Base-by-base conservation (phyloP, 768 basidiomycete species). In the Termitomyces sp. region DNA sequence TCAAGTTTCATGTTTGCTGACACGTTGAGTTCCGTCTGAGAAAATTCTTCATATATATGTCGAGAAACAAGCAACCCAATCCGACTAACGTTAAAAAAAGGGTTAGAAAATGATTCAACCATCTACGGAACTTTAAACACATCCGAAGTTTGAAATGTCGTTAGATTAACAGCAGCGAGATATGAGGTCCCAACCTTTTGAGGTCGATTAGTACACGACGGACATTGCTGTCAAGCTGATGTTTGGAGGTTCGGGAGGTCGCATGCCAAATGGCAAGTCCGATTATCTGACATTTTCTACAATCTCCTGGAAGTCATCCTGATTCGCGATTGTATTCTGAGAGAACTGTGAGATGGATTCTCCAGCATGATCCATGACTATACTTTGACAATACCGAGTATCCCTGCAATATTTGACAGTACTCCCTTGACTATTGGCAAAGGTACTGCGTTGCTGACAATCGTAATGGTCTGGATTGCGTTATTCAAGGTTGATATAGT, bases 311-410 rank as follows among this genome's bases (percentile, higher is more conserved):
- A 58, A 58, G 29, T 58, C 60, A 26, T 36, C 34, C 10, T 55
- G 58, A 14, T 59, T 59, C 5, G 26, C 12, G 9, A 57, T 44
- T 3, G 58, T 62, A 20, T 46, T 53, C 57, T 62, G 37, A 31
- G 10, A 0, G 24, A 42, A 1, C 54, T 14, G 7, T 29, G 12
- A 48, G 20, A 0, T 34, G 24, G 7, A 5, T 13, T 18, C 22
- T 3, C 5, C 29, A 20, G 22, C 7, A 7, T 36, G 13, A 4
- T 36, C 18, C 34, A 31, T 4, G 18, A 20, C n/a, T 43, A n/a
- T 50, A 59, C 59, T 34, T 59, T 59, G 26, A 56, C 44, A 14
- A 59, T 46, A 10, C 32, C 27, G 9, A 59, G 55, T 27, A 56
- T 56, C 8, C 54, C 44, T 29, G 47, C 36, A 24, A 60, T n/a